A percentile compares a stretch with the other conserved stretches of the same genome.
These are phyloP conservation scores for Ligustrum vulgare DNA, from an alignment of 257 asterid species.

Conservation along the genomic window DNA sequence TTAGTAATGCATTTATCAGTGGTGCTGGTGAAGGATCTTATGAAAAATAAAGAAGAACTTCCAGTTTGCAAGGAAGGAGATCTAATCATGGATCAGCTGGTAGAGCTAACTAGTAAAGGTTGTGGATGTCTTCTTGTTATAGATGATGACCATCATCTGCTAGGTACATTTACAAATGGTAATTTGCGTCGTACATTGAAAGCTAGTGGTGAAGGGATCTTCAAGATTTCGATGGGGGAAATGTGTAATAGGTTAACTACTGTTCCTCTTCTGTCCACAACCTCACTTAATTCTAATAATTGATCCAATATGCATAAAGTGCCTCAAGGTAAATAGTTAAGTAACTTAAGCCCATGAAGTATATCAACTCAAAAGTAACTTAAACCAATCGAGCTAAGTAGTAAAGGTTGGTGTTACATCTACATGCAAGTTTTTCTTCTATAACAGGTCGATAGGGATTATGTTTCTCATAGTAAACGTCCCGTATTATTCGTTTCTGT, in stretches of 20 bases:
- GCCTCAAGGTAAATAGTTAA: background rate
- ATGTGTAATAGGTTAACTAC: slow-evolving; percentile 77
- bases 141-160: slow-evolving; percentile 54
- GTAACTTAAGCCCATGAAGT: background rate
- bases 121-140: slow-evolving; percentile 92
- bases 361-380: background rate
- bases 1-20: no score
- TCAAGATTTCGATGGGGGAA: slow-evolving; percentile 59
- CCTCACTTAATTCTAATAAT: background rate
- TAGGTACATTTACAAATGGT: slow-evolving; percentile 95
- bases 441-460: no score
- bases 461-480: background rate
- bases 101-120: slow-evolving; percentile 89
- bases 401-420: no score
- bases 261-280: background rate
- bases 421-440: no score
- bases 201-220: slow-evolving; percentile 67
- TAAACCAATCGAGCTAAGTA: no score
- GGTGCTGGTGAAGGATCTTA: slow-evolving; percentile 83
- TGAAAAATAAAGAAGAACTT: slow-evolving; percentile 82
- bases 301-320: background rate
- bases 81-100: slow-evolving; percentile 88
- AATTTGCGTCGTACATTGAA: slow-evolving; percentile 84
- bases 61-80: slow-evolving; percentile 83
- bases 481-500: background rate